phyloP scores from a whole-genome alignment of 352 stramenopile species.

The Phytophthora pinifolia region DNA sequence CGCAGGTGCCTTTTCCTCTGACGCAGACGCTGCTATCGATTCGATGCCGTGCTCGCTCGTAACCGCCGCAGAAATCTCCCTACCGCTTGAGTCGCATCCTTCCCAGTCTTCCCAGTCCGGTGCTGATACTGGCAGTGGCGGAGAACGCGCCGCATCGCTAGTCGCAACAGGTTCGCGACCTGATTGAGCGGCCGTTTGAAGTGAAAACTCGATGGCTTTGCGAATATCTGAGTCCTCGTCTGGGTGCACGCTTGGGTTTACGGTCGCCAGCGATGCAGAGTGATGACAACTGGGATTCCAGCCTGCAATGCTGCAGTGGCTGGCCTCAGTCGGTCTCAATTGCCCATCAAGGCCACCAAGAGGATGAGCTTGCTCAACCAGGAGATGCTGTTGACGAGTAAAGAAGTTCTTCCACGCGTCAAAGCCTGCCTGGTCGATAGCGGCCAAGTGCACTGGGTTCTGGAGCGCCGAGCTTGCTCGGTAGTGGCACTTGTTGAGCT shows the following conservation, averaged over 20 bases:
- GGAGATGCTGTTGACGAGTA: slow-evolving; percentile 45
- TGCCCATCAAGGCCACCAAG: slow-evolving; percentile 8
- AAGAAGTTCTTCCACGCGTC: slow-evolving; percentile 70
- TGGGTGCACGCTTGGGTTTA: slow-evolving; percentile 15
- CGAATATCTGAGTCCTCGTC: slow-evolving; percentile 60
- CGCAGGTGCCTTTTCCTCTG: slow-evolving; percentile 22
- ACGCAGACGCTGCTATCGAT: neutral
- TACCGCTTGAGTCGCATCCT: slow-evolving; percentile 8
- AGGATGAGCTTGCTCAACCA: slow-evolving; percentile 4
- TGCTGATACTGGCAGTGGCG: slow-evolving; percentile 38
- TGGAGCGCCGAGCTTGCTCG: slow-evolving; percentile 31
- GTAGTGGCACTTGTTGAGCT: slow-evolving; percentile 37
- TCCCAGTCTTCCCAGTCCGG: slow-evolving; percentile 47
- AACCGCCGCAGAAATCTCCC: neutral
- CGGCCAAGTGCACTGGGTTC: slow-evolving; percentile 60
- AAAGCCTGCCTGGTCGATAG: slow-evolving; percentile 42
- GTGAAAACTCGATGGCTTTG: slow-evolving; percentile 56
- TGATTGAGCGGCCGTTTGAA: slow-evolving; percentile 28
- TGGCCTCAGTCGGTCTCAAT: slow-evolving; percentile 1
- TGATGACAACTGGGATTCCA: slow-evolving; percentile 10
- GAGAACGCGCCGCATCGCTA: slow-evolving; percentile 10
- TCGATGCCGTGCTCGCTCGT: slow-evolving; percentile 10
- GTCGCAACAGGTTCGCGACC: slow-evolving; percentile 3
- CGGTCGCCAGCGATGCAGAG: slow-evolving; percentile 5
- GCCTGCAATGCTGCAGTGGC: slow-evolving; percentile 7